A percentile compares a stretch with the other conserved stretches of the same genome.
phyloP scores from a whole-genome alignment of 768 basidiomycete genomes.

The Rhodotorula kratochvilovae region DNA sequence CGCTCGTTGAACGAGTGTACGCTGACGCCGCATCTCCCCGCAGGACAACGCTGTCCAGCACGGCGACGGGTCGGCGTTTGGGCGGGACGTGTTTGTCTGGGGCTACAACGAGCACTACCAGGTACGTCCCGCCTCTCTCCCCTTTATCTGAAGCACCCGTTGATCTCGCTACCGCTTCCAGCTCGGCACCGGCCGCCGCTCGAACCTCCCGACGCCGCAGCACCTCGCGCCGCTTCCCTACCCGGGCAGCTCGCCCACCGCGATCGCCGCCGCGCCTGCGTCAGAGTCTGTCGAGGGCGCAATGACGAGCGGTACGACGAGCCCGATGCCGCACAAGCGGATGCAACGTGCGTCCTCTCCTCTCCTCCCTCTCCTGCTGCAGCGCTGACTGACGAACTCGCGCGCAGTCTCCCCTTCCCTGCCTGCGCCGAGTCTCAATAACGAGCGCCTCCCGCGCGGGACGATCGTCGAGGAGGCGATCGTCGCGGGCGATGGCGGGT shows the following conservation, averaged over 20 bases:
- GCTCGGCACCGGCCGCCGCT: conserved; percentile 50
- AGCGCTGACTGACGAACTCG: not conserved
- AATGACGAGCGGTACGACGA: conserved; percentile 43
- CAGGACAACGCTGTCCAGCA: conserved; percentile 39
- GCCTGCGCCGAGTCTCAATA: conserved; percentile 41
- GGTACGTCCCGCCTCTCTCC: not conserved
- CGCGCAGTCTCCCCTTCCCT: conserved; percentile 22
- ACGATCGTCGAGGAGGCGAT: conserved; percentile 46
- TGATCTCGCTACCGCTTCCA: too few relatives aligned
- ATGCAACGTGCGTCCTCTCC: conserved; percentile 43
- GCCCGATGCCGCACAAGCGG: conserved; percentile 49
- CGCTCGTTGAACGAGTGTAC: too few relatives aligned
- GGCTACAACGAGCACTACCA: conserved; percentile 41
- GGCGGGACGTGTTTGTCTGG: conserved; percentile 41
- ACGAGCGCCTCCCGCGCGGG: conserved; percentile 41
- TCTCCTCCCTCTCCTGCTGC: not conserved
- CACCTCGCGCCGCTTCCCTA: conserved; percentile 47
- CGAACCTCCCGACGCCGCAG: conserved; percentile 50
- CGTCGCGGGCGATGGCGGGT: conserved; percentile 48
- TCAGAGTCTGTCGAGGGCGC: not conserved
- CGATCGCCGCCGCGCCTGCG: not conserved
- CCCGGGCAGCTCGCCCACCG: conserved; percentile 4
- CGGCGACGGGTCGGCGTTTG: conserved; percentile 24
- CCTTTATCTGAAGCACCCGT: too few relatives aligned
- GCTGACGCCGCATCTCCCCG: not conserved